phyloP scores from a whole-genome alignment of 2,329 filamentous ascomycete species.

The Fusarium keratoplasticum region DNA sequence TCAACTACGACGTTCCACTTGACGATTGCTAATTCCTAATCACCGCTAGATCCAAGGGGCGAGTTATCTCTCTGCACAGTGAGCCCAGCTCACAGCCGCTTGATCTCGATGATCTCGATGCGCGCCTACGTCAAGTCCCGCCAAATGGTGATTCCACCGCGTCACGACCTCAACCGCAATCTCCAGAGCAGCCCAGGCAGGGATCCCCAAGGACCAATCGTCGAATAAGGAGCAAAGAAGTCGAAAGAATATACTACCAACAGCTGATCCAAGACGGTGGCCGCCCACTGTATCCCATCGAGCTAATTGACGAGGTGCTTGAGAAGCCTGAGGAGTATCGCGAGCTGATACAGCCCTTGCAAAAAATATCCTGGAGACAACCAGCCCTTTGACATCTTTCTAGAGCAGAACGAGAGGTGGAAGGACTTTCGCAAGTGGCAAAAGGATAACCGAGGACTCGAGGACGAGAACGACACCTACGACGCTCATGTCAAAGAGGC shows the following conservation, averaged over 20 bases:
- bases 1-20: background rate
- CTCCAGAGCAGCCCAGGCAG: too few species aligned
- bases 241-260: constrained; percentile 42
- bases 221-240: background rate
- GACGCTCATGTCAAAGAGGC: background rate
- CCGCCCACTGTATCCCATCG: constrained; percentile 46
- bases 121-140: constrained; percentile 23
- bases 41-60: background rate
- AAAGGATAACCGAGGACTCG: constrained; percentile 39
- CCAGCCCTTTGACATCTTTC: constrained; percentile 24
- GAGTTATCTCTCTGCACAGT: background rate
- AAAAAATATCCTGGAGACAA: background rate
- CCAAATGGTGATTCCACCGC: too few species aligned
- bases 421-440: constrained; percentile 48
- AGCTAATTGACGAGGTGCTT: constrained; percentile 40
- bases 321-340: constrained; percentile 35
- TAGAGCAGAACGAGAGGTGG: constrained; percentile 45
- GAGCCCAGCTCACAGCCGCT: constrained; percentile 18
- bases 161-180: too few species aligned
- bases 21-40: background rate
- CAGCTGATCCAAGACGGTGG: constrained; percentile 47
- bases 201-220: background rate
- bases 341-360: constrained; percentile 46
- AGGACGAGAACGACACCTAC: constrained; percentile 35
- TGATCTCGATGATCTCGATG: constrained; percentile 35